These are phyloP conservation scores for Metschnikowia drakensbergensis DNA, from an alignment of 805 yeast species.

Conservation along the genomic window DNA sequence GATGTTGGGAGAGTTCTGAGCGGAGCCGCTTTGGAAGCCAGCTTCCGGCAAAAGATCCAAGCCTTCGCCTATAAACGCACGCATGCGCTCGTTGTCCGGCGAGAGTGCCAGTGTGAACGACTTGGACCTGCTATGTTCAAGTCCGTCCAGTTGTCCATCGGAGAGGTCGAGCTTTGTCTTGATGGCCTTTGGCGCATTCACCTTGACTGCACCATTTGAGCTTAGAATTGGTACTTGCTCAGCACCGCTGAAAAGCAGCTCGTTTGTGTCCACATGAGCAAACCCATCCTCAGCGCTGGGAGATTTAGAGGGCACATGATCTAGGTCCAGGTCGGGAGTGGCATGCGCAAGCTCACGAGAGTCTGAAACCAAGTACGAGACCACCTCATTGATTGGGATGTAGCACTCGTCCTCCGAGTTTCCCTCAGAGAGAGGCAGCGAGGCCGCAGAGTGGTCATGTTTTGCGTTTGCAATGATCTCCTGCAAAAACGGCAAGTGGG, in stretches of 20 bases:
- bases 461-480: constrained; percentile 18
- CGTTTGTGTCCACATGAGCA: not conserved
- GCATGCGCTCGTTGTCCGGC: not conserved
- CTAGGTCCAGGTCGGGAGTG: not conserved
- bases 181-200: not conserved
- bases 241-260: not conserved
- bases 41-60: not conserved
- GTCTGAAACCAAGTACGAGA: constrained; percentile 38
- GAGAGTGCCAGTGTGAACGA: constrained; percentile 3
- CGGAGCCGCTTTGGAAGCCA: not conserved
- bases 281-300: not conserved
- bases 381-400: constrained; percentile 47
- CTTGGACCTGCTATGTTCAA: constrained; percentile 1
- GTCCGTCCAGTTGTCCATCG: not conserved
- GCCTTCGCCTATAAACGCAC: not conserved
- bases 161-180: not conserved
- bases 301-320: not conserved
- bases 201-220: not conserved
- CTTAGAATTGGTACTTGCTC: not conserved
- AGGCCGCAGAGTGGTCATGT: constrained; percentile 2
- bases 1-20: not conserved
- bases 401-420: constrained; percentile 4
- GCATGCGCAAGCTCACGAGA: not conserved
- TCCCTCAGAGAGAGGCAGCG: constrained; percentile 4
- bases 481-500: constrained; percentile 27